Conservation (phyloP, 2,329 filamentous ascomycete genomes). For the Phyllosticta citribraziliensis region DNA sequence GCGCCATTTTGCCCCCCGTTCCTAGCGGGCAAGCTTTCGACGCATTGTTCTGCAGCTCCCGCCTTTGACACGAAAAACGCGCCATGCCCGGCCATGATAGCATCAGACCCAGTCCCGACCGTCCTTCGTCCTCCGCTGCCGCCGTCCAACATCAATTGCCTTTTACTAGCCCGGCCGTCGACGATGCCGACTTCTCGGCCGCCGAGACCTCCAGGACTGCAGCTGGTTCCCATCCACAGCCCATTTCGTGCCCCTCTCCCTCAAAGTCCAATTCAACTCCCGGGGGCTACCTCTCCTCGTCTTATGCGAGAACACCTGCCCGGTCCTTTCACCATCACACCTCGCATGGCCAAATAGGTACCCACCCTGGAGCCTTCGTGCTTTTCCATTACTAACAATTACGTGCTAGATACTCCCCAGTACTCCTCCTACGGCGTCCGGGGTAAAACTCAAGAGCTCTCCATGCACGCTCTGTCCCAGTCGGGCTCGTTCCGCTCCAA, state of each 20-base stretch:
- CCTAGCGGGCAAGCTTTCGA: not conserved
- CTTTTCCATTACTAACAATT: constrained; percentile 1
- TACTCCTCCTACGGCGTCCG: constrained; percentile 68
- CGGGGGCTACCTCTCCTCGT: constrained; percentile 13
- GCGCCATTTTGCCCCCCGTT: constrained; percentile 5
- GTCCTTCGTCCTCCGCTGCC: not conserved
- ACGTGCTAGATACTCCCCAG: constrained; percentile 56
- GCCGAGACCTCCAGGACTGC: constrained; percentile 1
- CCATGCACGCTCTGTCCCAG: constrained; percentile 59
- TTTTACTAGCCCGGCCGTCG: constrained; percentile 9
- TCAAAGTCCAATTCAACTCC: constrained; percentile 3
- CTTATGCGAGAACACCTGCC: constrained; percentile 45
- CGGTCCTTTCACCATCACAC: constrained; percentile 63
- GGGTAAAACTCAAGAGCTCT: constrained; percentile 79
- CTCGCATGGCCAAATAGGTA: constrained; percentile 50
- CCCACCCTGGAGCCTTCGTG: constrained; percentile 11
- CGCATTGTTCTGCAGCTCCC: constrained; percentile 1
- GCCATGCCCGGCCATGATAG: constrained; percentile 3
- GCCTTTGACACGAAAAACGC: not conserved
- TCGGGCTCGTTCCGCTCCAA: constrained; percentile 10
- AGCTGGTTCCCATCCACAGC: not conserved
- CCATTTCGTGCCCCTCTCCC: constrained; percentile 2
- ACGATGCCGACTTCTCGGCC: constrained; percentile 8
- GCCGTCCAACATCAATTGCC: constrained; percentile 7
- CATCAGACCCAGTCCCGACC: not conserved